Conservation (phyloP, 257 asterid genomes). For the Lantana camara region DNA sequence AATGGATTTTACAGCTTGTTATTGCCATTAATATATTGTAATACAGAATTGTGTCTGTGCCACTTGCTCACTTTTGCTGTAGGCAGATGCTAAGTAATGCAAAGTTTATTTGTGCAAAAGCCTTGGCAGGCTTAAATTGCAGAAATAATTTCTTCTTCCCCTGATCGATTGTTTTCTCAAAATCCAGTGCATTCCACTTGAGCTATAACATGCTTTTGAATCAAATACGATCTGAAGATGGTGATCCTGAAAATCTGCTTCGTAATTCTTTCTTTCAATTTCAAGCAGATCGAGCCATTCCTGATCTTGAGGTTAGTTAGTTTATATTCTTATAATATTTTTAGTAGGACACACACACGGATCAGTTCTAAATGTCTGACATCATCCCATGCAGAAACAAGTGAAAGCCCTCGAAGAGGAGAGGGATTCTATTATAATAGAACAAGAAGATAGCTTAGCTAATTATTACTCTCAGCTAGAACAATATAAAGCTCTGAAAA, state of each 20-base stretch:
- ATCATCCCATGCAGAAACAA: slow-evolving; percentile 69
- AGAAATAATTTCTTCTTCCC: neutral
- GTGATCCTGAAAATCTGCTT: slow-evolving; percentile 89
- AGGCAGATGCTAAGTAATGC: slow-evolving; percentile 2
- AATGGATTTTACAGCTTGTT: neutral
- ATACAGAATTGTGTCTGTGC: slow-evolving; percentile 10
- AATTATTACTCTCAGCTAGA: slow-evolving; percentile 80
- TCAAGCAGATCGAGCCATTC: slow-evolving; percentile 94
- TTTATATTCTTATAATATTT: slow-evolving; percentile 6
- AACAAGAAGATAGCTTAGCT: slow-evolving; percentile 90
- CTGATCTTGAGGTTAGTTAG: slow-evolving; percentile 82
- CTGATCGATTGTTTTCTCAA: slow-evolving; percentile 26
- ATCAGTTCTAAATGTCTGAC: slow-evolving; percentile 20
- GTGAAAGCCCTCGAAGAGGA: slow-evolving; percentile 73
- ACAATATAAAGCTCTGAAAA: slow-evolving; percentile 74
- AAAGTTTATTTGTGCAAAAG: slow-evolving; percentile 1
- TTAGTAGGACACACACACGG: slow-evolving; percentile 12
- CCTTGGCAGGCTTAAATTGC: slow-evolving; percentile 3
- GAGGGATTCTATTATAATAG: slow-evolving; percentile 81
- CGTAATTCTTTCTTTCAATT: slow-evolving; percentile 94
- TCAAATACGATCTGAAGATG: slow-evolving; percentile 95
- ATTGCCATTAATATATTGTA: neutral
- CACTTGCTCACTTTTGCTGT: slow-evolving; percentile 5
- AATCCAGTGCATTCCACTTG: slow-evolving; percentile 92
- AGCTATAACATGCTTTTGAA: slow-evolving; percentile 96